Evolutionary conservation across 106 monocot species (phyloP).

Genomic region (Hemerocallis citrina): DNA sequence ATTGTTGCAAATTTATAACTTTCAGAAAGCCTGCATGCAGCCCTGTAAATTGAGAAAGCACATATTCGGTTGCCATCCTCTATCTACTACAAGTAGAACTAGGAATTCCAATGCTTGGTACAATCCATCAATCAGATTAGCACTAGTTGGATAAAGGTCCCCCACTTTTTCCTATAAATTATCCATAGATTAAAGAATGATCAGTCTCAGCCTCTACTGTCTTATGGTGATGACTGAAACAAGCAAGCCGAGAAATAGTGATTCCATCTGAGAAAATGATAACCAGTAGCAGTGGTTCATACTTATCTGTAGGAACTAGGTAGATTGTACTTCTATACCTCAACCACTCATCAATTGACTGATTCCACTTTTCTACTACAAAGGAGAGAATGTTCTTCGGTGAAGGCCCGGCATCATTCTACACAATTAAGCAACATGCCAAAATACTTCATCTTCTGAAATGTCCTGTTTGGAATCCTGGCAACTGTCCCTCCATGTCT

Average conservation of each 20-base stretch:
- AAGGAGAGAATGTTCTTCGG: constrained; percentile 11
- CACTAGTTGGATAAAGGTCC: background rate
- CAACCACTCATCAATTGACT: background rate
- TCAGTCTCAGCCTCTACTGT: background rate
- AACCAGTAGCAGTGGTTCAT: background rate
- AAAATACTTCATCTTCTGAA: background rate
- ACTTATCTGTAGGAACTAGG: background rate
- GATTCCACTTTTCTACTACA: constrained; percentile 7
- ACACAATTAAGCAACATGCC: background rate
- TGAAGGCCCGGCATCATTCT: background rate
- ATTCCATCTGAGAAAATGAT: background rate
- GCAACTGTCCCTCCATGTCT: background rate
- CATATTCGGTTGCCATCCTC: constrained; percentile 6
- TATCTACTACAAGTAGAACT: background rate
- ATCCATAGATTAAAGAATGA: background rate
- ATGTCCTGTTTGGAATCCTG: background rate
- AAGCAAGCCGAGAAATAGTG: background rate
- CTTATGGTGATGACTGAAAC: background rate
- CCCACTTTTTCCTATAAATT: background rate
- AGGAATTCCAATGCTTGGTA: background rate
- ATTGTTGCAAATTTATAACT: constrained; percentile 29
- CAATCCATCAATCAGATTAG: background rate
- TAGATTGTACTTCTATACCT: background rate
- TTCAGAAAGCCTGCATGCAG: constrained; percentile 6
- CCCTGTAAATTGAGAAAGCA: constrained; percentile 20